These are phyloP conservation scores for Citrus unshiu DNA, from an alignment of 345 rosid species.

Conservation along the genomic window DNA sequence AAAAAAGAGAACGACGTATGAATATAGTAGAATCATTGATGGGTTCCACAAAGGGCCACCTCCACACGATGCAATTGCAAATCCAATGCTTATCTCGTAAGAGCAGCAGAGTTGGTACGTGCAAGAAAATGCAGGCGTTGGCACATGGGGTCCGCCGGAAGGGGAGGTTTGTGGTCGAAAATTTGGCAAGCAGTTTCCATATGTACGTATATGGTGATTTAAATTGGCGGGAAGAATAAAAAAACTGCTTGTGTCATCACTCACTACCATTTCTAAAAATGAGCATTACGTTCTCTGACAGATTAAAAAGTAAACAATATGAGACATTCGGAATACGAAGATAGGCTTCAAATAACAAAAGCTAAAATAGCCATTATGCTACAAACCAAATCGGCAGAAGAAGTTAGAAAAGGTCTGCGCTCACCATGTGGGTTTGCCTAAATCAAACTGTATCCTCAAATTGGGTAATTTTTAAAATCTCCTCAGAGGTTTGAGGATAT, in stretches of 20 bases:
- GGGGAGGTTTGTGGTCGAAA: slow-evolving; percentile 1
- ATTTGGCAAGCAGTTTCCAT: not conserved
- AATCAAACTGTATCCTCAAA: too few species aligned
- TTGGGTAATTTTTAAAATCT: too few species aligned
- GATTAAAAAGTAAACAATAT: too few species aligned
- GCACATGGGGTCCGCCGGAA: not conserved
- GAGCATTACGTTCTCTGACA: not conserved
- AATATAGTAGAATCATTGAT: not conserved
- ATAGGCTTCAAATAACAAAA: too few species aligned
- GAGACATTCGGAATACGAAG: too few species aligned
- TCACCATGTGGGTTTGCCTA: too few species aligned
- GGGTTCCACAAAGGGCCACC: not conserved
- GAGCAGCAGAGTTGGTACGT: not conserved
- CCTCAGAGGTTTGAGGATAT: rapidly evolving
- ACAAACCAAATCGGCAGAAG: too few species aligned
- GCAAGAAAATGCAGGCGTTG: not conserved
- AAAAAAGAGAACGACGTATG: too few species aligned
- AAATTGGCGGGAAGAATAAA: not conserved
- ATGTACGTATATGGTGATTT: too few species aligned
- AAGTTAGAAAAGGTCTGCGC: too few species aligned
- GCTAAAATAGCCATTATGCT: too few species aligned
- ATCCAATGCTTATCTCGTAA: not conserved
- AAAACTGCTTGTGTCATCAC: not conserved
- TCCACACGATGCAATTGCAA: not conserved
- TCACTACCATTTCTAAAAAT: not conserved